Conservation (phyloP, 805 yeast genomes). For the Candida ulmi region DNA sequence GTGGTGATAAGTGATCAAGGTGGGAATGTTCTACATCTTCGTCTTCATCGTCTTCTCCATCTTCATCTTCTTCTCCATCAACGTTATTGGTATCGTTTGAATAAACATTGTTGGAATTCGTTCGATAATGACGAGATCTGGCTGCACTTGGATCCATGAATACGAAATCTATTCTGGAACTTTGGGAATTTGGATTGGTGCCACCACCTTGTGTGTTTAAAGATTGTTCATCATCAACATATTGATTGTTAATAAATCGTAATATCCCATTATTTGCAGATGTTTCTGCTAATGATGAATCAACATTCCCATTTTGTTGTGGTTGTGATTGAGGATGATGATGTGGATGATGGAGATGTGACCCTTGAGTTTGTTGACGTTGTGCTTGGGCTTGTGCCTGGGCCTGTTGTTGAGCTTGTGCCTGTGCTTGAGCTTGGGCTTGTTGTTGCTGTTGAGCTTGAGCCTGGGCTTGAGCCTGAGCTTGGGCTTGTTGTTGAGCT, state of each 20-base stretch:
- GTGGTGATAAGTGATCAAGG: constrained; percentile 13
- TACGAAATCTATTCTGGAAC: constrained; percentile 24
- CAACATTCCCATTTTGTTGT: constrained; percentile 14
- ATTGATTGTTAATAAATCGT: constrained; percentile 25
- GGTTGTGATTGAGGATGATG: constrained; percentile 9
- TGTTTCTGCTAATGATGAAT: constrained; percentile 14
- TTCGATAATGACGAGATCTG: constrained; percentile 18
- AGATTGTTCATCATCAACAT: constrained; percentile 23
- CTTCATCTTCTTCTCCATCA: constrained; percentile 10
- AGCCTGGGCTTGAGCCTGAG: neutral
- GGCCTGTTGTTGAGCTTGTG: constrained; percentile 3
- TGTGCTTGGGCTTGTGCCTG: constrained; percentile 4
- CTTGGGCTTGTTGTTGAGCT: constrained; percentile 1
- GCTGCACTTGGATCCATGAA: constrained; percentile 25
- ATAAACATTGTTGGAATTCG: constrained; percentile 8
- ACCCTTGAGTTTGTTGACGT: constrained; percentile 9
- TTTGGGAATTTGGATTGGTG: constrained; percentile 5
- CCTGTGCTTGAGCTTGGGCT: constrained; percentile 2
- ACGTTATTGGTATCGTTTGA: constrained; percentile 7
- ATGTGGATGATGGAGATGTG: constrained; percentile 10
- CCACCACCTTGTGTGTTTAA: constrained; percentile 10
- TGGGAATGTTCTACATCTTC: constrained; percentile 16
- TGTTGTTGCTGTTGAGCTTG: neutral
- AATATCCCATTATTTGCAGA: constrained; percentile 19
- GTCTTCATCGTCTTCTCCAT: constrained; percentile 8